Base-by-base conservation (phyloP, 192 early-diverging fungal species). In the Bifiguratus adelaidae region DNA sequence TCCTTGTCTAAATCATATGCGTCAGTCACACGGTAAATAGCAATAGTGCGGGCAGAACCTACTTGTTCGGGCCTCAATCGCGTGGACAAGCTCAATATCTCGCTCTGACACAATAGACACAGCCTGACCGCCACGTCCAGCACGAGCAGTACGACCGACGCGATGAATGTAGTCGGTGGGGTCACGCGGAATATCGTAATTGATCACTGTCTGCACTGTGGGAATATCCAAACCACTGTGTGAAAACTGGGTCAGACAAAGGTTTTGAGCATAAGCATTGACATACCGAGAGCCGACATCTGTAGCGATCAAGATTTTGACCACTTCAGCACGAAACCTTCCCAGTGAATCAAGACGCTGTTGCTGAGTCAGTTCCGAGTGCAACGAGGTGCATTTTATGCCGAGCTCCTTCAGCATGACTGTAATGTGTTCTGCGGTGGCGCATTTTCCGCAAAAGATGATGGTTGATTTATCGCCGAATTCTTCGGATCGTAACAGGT, bases 101-200 rank as follows among this genome's bases (percentile, higher is more conserved):
- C 76, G 69, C 63, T 92, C 88, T 0, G 86, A 67, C 26, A 93
- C 82, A 24, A 99, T 76, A 0, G 92, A 88, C 18, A 99, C 47
- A 4, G 96, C 82, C 30, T 82, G 63, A 61, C 96, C 96, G 21
- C 85, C 91, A 24, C 88, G 60, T 8, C 97, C 93, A 1, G 97
- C 97, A 68, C 97, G 79, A 12, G 96, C 96, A 4, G 96, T 97
- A 67, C 96, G 86, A 41, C 97, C 97, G 4, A 99, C 92, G 24
- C 97, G 75, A 60, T 99, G 97, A 47, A 99, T 89, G 48, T 99
- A 99, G 58, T 95, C 93, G 30, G 91, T 88, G 5, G 95, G 84
- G 60, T 93, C 89, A 4, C 87, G 77, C 7, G 97, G 95, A 16
- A 99, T 77, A 56, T 99, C 90, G 65, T 87, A 94, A 50, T 99